Evolutionary conservation across 768 basidiomycete genomes (phyloP), one percentile per base, ranked within the genome.

Genomic region (Auriscalpium microsporum): DNA sequence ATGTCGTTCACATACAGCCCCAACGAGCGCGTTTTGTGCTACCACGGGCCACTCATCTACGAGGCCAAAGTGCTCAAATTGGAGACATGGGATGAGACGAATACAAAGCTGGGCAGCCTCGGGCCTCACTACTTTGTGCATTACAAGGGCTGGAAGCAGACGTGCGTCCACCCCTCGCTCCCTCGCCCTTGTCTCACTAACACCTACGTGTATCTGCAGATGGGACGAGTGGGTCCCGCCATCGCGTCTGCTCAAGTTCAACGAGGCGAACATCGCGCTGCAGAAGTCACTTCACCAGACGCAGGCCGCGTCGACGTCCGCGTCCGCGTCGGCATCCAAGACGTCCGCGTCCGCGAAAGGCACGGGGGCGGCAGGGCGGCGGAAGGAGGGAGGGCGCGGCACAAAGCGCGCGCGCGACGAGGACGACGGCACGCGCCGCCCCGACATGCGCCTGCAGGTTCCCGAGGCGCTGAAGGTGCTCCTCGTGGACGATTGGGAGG

Each of bases 131-230:
- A 91, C 71, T 86, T 89, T 58, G 94, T 99, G 40, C 96, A 99
- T 69, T 99, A 99, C 78, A 96, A 97, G 71, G 96, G 96, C 9
- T 99, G 96, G 96, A 99, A 97, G 69, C 89, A 92, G 69, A 94
- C 91, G 92, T 94, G 67, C 61, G 82, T 74, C 19, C 10, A 23
- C 35, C 35, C 50, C 47, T 45, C 37, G n/a, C 11, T 13, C 28
- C 11, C 28, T 34, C 8, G 11, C 14, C 46, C 11, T 6, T 10
- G 28, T 28, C 28, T 28, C 28, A 23, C 16, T 23, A 23, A n/a
- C 46, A 3, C n/a, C 46, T 44, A 4, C 21, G 36, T 49, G 36
- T 17, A 17, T 17, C 13, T 46, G 19, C 47, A 95, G 93, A 58
- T 97, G 94, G 93, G 94, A 96, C 72, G 94, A 98, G 75, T 97